A percentile compares a stretch with the other conserved stretches of the same genome.
Conservation (phyloP, 176 grass and related monocot species). For the Oryza officinalis region DNA sequence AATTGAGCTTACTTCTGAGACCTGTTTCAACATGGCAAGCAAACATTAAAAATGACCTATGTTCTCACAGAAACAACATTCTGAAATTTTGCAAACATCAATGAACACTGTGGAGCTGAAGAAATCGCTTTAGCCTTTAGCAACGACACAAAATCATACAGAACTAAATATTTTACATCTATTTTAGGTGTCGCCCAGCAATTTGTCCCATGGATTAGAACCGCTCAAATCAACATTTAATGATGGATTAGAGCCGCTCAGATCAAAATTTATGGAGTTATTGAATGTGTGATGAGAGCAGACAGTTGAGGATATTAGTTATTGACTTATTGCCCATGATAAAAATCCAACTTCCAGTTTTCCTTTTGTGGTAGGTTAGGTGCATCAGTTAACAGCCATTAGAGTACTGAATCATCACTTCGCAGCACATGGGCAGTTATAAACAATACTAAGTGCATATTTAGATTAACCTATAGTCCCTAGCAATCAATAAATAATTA, state of each 20-base stretch:
- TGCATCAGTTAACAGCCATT: background rate
- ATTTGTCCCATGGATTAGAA: conserved; percentile 1
- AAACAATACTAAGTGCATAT: background rate
- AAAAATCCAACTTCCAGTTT: conserved; percentile 2
- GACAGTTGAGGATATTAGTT: background rate
- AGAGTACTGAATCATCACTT: background rate
- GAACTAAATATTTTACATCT: background rate
- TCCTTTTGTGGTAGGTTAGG: background rate
- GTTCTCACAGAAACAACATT: conserved; percentile 5
- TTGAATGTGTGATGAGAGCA: background rate
- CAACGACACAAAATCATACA: conserved; percentile 23
- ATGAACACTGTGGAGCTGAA: conserved; percentile 9
- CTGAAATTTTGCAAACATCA: background rate
- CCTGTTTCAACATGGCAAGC: conserved; percentile 55
- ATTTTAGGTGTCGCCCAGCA: background rate
- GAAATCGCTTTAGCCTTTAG: background rate
- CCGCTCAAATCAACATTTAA: background rate
- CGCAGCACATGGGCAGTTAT: background rate
- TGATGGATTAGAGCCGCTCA: background rate
- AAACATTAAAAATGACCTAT: conserved; percentile 25
- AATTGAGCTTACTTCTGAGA: conserved; percentile 82
- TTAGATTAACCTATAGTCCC: background rate
- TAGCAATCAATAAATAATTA: background rate
- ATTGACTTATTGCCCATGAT: background rate
- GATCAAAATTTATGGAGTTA: background rate